Evolutionary conservation across 2,329 filamentous ascomycete species (phyloP).

Genomic region (Aschersonia sp.): DNA sequence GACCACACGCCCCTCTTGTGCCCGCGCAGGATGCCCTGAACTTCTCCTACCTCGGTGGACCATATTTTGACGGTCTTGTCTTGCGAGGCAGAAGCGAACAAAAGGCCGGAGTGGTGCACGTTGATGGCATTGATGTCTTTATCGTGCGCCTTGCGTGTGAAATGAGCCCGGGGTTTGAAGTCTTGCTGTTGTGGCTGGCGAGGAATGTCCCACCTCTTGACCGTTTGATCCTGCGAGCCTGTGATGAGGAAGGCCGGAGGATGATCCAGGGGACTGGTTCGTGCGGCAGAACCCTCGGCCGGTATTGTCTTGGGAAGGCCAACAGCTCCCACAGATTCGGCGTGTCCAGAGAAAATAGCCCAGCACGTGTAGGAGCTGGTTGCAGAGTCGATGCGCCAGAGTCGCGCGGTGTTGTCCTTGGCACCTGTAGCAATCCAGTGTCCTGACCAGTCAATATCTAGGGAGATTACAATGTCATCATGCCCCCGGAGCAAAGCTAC

Average conservation of each 20-base stretch:
- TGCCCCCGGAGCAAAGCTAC: slow-evolving; percentile 78
- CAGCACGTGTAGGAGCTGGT: slow-evolving; percentile 67
- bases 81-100: slow-evolving; percentile 94
- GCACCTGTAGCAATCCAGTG: slow-evolving; percentile 93
- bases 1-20: slow-evolving; percentile 96
- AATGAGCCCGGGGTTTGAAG: slow-evolving; percentile 49
- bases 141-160: slow-evolving; percentile 90
- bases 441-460: slow-evolving; percentile 93
- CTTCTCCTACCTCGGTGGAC: slow-evolving; percentile 79
- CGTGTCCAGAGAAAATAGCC: slow-evolving; percentile 76
- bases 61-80: slow-evolving; percentile 96
- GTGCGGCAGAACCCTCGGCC: slow-evolving; percentile 52
- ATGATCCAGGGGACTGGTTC: slow-evolving; percentile 58
- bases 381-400: slow-evolving; percentile 75
- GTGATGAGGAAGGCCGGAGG: slow-evolving; percentile 79
- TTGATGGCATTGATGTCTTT: slow-evolving; percentile 98
- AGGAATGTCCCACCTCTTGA: slow-evolving; percentile 85
- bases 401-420: slow-evolving; percentile 86
- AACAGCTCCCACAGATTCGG: slow-evolving; percentile 85
- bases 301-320: slow-evolving; percentile 62
- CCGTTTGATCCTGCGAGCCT: slow-evolving; percentile 86
- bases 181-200: slow-evolving; percentile 29
- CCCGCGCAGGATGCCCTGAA: slow-evolving; percentile 78
- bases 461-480: slow-evolving; percentile 86
- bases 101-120: slow-evolving; percentile 54